Evolutionary conservation across 768 basidiomycete species (phyloP), one percentile per base, ranked within the genome.

Genomic region (Lentinus brumalis): DNA sequence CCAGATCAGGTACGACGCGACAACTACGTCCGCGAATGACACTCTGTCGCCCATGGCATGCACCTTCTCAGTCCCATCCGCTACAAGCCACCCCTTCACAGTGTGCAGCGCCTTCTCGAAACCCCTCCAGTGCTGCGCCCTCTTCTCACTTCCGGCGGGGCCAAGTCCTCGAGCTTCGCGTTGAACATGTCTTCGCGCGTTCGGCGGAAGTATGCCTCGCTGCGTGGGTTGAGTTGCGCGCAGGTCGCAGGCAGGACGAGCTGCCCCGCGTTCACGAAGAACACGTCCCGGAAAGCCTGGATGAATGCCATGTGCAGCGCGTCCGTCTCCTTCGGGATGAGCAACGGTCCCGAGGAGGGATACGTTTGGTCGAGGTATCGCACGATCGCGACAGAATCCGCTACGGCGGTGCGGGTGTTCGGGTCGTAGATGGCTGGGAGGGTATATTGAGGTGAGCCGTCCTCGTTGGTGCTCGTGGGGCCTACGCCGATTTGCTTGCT

Each of bases 1-100:
- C 77, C 81, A 80, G 31, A 64, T 63, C 50, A 81, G 50, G 65
- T 69, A 71, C 0, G 66, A 74, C 2, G 65, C 78, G 12, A 79
- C 59, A 31, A 70, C 30, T 21, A 74, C 61, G 49, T 80, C 80
- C 6, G 75, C 75, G 57, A 73, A 77, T 16, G 73, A 71, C 16
- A 73, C 14, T 0, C 55, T 65, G 42, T 73, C 59, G 53, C 76
- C 70, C 47, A 77, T 70, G 54, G 76, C 76, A 50, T 76, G 77
- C 26, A 58, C 31, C 32, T 53, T 58, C 53, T 68, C 71, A 11
- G 58, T 50, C 4, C 69, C 70, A n/a, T 70, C 70, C 61, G 65
- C 69, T 11, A 62, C 64, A 50, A 77, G 55, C 74, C 76, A 75
- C 16, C 40, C 42, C 12, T 67, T 69, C 6, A 81, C 57, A 21